Conservation (phyloP, 1,284 basidiomycete species). For the Wallemia mellicola region DNA sequence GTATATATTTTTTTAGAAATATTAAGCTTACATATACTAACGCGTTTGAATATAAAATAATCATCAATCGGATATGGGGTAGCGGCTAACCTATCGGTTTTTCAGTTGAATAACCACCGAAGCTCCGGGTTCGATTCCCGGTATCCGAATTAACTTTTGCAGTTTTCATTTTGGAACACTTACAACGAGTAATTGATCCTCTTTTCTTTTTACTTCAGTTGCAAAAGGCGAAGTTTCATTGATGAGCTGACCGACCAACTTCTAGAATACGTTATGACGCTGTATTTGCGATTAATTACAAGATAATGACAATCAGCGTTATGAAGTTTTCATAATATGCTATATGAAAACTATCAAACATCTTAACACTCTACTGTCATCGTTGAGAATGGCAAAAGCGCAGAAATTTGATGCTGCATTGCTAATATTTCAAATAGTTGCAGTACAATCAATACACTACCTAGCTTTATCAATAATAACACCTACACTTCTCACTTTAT, state of each 20-base stretch:
- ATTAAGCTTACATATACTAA: too few species aligned
- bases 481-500: background rate
- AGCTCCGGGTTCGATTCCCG: background rate
- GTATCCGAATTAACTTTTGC: background rate
- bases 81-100: background rate
- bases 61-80: background rate
- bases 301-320: too few species aligned
- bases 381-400: background rate
- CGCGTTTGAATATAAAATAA: background rate
- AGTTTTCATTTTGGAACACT: background rate
- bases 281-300: too few species aligned
- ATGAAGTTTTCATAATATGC: too few species aligned
- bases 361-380: too few species aligned
- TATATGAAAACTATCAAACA: too few species aligned
- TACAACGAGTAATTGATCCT: too few species aligned
- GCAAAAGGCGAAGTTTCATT: too few species aligned
- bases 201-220: too few species aligned
- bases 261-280: too few species aligned
- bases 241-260: too few species aligned
- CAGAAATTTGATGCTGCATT: background rate
- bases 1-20: too few species aligned
- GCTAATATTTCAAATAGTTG: background rate
- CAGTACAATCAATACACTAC: background rate
- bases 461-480: background rate
- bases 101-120: background rate